phyloP scores from a whole-genome alignment of 1,284 basidiomycete genomes.

The Pascua guehoae region DNA sequence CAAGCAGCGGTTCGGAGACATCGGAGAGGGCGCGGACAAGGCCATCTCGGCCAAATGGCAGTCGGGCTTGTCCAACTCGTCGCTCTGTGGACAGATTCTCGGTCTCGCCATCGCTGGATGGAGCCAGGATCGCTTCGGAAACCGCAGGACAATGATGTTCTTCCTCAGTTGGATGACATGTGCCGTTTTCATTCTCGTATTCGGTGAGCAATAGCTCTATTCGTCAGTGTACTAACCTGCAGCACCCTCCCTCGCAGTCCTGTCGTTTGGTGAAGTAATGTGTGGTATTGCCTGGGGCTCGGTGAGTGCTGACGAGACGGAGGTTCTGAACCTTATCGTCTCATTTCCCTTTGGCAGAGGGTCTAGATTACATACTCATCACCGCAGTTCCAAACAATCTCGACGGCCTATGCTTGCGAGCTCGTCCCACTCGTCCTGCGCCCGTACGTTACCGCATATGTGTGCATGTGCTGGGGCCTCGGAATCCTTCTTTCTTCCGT shows the following conservation, averaged over 20 bases:
- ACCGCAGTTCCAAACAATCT: conserved; percentile 37
- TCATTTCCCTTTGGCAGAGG: too few species aligned
- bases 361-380: too few species aligned
- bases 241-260: conserved; percentile 11
- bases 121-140: conserved; percentile 47
- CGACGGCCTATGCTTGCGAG: conserved; percentile 54
- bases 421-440: conserved; percentile 53
- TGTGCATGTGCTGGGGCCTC: conserved; percentile 54
- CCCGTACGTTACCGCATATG: conserved; percentile 52
- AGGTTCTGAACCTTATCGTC: too few species aligned
- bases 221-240: not conserved
- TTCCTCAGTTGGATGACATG: conserved; percentile 36
- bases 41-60: conserved; percentile 48
- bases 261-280: conserved; percentile 19
- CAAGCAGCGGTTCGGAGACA: conserved; percentile 25
- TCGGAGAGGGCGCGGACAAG: conserved; percentile 12
- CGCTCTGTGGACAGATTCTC: conserved; percentile 37
- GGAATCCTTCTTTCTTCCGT: conserved; percentile 51
- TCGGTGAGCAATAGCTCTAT: conserved; percentile 41
- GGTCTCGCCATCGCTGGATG: conserved; percentile 24
- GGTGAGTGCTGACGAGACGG: too few species aligned
- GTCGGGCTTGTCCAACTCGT: conserved; percentile 45
- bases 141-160: conserved; percentile 34
- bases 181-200: conserved; percentile 36
- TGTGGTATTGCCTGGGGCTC: conserved; percentile 15